These are phyloP conservation scores for Pseudogymnoascus sp. DNA, from an alignment of 2,329 filamentous ascomycete genomes.

Conservation along the genomic window DNA sequence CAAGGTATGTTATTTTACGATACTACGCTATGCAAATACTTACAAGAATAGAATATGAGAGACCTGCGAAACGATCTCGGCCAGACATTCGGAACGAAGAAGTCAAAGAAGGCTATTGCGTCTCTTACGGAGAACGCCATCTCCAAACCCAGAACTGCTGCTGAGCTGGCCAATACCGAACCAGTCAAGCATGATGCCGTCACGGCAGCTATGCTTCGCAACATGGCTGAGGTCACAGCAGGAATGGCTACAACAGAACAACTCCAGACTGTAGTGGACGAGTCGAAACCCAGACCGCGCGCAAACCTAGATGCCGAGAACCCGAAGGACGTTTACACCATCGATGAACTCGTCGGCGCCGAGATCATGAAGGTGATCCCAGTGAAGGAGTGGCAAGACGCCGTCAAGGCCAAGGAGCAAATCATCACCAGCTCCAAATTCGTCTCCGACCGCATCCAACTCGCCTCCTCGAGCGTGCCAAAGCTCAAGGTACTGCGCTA, in stretches of 20 bases:
- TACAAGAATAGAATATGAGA: conserved; percentile 40
- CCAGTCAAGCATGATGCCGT: conserved; percentile 45
- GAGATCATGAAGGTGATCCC: conserved; percentile 60
- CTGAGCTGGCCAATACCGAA: conserved; percentile 13
- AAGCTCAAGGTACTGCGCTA: conserved; percentile 54
- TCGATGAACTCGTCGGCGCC: conserved; percentile 55
- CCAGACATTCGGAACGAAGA: conserved; percentile 75
- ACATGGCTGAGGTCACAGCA: conserved; percentile 52
- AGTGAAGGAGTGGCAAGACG: conserved; percentile 67
- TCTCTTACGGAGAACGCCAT: conserved; percentile 66
- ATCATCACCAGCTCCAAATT: conserved; percentile 53
- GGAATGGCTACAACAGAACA: conserved; percentile 61
- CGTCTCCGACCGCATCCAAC: conserved; percentile 50
- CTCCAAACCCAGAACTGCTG: conserved; percentile 24
- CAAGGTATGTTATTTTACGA: conserved; percentile 23
- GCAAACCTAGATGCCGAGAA: conserved; percentile 59
- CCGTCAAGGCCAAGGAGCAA: conserved; percentile 48
- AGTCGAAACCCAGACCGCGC: conserved; percentile 63
- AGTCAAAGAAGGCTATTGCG: conserved; percentile 69
- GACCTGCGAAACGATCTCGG: conserved; percentile 62
- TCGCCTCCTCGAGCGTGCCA: conserved; percentile 44
- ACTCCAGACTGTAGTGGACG: conserved; percentile 55
- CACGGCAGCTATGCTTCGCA: conserved; percentile 52
- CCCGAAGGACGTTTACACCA: conserved; percentile 65
- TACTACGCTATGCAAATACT: conserved; percentile 12